Base-by-base conservation (phyloP, 1,284 basidiomycete species). In the Ustilago cynodontis region DNA sequence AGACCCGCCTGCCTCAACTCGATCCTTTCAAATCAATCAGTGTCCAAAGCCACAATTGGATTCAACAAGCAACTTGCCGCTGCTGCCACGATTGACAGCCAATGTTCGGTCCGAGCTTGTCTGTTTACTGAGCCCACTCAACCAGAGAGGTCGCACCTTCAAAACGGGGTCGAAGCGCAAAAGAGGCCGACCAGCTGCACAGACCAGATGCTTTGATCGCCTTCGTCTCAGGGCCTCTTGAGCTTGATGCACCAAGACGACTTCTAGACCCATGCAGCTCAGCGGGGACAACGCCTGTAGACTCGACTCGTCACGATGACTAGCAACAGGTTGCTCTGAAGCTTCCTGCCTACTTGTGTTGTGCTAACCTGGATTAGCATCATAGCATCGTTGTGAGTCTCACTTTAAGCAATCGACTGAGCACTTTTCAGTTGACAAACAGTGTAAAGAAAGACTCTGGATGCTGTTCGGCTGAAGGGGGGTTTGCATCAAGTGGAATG, bases 11-110 rank as follows among this genome's bases (percentile, higher is more conserved):
- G n/a, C n/a, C n/a, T n/a, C 26, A 39, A 58, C 62, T 59, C 62
- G 62, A 59, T 65, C 55, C 62, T 65, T 24, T 14, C n/a, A 18
- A 11, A 14, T 50, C n/a, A 50, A 18, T 10, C 9, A 16, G 9
- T 20, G 14, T 50, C 20, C 18, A 10, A 26, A 29, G 28, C 41
- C 41, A 43, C n/a, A 6, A 6, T 43, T 43, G n/a, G 41, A 43
- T 16, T 16, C 18, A n/a, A 43, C 41, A 43, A n/a, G 20, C n/a
- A 7, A 43, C 41, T 20, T 11, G n/a, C 20, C n/a, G 41, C 41
- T 43, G 41, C 41, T 16, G 16, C 41, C 20, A 33, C 31, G 31
- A 33, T 20, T 16, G 6, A 7, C n/a, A 20, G 41, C 41, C n/a
- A 43, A 7, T n/a, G 13, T 41, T 41, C 37, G 37, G 37, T 16